These are phyloP conservation scores for Aureobasidium vineae DNA, from an alignment of 2,329 filamentous ascomycete species.

Conservation along the genomic window DNA sequence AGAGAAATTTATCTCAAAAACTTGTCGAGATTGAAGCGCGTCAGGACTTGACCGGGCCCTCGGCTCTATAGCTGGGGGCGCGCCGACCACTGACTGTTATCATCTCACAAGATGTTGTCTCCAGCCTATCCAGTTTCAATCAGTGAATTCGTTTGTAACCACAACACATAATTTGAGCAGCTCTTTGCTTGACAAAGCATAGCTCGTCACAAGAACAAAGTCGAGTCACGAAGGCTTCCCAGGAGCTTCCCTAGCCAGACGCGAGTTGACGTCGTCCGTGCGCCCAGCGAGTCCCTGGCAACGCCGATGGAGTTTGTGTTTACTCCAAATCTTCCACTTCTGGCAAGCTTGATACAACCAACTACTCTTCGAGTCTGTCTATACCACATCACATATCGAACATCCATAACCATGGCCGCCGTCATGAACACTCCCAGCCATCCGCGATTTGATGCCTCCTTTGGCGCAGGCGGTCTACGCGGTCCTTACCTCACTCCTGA, in stretches of 20 bases:
- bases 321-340: not conserved
- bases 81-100: not conserved
- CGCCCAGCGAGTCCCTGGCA: conserved; percentile 7
- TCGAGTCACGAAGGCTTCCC: too few relatives aligned
- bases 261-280: not conserved
- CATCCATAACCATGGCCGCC: conserved; percentile 33
- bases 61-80: not conserved
- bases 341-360: not conserved
- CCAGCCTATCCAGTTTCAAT: not conserved
- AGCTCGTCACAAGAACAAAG: not conserved
- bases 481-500: conserved; percentile 33
- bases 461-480: conserved; percentile 62
- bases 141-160: not conserved
- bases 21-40: conserved; percentile 22
- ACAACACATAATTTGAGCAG: not conserved
- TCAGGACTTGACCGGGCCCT: conserved; percentile 4
- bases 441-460: conserved; percentile 63
- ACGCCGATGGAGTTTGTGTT: conserved; percentile 10
- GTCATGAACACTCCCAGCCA: conserved; percentile 45
- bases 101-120: not conserved
- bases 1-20: conserved; percentile 25
- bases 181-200: not conserved
- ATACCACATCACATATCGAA: not conserved
- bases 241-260: not conserved
- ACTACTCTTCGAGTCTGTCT: not conserved